Evolutionary conservation across 148 eudicot species (phyloP).

Genomic region (Cornus florida): DNA sequence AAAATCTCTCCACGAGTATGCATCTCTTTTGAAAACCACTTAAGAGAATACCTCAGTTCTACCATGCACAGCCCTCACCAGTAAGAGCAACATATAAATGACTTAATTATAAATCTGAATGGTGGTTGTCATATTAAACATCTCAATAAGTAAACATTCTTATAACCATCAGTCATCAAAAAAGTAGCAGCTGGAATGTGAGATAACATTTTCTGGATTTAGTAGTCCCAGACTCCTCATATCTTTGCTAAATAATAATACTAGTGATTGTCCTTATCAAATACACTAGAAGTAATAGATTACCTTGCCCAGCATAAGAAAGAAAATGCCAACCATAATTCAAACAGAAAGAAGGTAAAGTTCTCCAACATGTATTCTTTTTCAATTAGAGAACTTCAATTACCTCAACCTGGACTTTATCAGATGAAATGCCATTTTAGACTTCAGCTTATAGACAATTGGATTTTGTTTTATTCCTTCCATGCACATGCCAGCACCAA

Average conservation of each 20-base stretch:
- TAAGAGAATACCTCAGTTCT: no score
- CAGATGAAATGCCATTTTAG: constrained; percentile 95
- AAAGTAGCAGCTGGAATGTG: background rate
- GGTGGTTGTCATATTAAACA: no score
- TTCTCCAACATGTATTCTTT: constrained; percentile 3
- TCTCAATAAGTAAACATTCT: no score
- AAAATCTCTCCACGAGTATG: no score
- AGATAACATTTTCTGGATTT: background rate
- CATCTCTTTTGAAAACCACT: no score
- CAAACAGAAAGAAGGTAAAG: constrained; percentile 1
- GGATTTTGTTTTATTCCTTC: constrained; percentile 99
- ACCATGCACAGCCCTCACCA: no score
- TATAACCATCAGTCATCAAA: background rate
- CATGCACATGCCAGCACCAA: constrained; percentile 99
- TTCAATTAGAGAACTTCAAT: constrained; percentile 17
- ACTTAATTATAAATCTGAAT: no score
- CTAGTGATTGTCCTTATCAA: background rate
- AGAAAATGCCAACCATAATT: background rate
- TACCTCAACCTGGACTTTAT: constrained; percentile 68
- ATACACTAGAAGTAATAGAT: background rate
- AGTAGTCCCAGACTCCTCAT: background rate
- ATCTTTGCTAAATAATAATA: background rate
- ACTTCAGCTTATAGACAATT: constrained; percentile 93
- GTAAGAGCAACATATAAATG: no score
- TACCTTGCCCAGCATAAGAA: background rate